A percentile compares a stretch with the other conserved stretches of the same genome.
These are phyloP conservation scores for Scleromitrula shiraiana DNA, from an alignment of 2,329 filamentous ascomycete genomes.

Conservation along the genomic window DNA sequence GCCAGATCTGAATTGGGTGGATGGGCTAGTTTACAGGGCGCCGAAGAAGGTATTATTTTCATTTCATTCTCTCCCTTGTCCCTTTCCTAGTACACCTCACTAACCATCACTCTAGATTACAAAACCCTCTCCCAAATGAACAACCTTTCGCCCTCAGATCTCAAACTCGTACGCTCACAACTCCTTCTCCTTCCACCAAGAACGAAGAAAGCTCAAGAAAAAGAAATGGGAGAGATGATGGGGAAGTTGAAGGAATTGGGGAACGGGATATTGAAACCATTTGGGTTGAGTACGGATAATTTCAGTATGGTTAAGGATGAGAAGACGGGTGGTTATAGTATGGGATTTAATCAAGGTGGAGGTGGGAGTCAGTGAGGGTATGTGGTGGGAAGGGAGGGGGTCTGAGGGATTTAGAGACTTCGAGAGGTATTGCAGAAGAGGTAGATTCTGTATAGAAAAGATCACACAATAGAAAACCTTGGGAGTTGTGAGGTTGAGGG, in stretches of 20 bases:
- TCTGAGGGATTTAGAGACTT: too few relatives aligned
- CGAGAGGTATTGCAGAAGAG: too few relatives aligned
- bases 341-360: constrained; percentile 61
- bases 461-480: too few relatives aligned
- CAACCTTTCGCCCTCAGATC: constrained; percentile 58
- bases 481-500: neutral
- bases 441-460: too few relatives aligned
- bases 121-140: constrained; percentile 51
- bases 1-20: constrained; percentile 57
- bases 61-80: neutral
- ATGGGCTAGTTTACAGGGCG: constrained; percentile 73
- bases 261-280: constrained; percentile 85
- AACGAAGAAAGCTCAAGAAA: constrained; percentile 71
- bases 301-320: constrained; percentile 93
- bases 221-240: constrained; percentile 96
- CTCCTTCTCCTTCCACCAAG: constrained; percentile 57
- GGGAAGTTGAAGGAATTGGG: constrained; percentile 87
- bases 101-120: constrained; percentile 52
- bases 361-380: neutral
- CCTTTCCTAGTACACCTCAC: neutral
- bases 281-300: constrained; percentile 88
- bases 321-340: constrained; percentile 82
- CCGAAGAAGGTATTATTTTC: constrained; percentile 43
- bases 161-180: constrained; percentile 58
- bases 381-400: too few relatives aligned